A percentile compares a stretch with the other conserved stretches of the same genome.
Evolutionary conservation across 163 green algal genomes (phyloP).

Genomic region (Botryococcus braunii): DNA sequence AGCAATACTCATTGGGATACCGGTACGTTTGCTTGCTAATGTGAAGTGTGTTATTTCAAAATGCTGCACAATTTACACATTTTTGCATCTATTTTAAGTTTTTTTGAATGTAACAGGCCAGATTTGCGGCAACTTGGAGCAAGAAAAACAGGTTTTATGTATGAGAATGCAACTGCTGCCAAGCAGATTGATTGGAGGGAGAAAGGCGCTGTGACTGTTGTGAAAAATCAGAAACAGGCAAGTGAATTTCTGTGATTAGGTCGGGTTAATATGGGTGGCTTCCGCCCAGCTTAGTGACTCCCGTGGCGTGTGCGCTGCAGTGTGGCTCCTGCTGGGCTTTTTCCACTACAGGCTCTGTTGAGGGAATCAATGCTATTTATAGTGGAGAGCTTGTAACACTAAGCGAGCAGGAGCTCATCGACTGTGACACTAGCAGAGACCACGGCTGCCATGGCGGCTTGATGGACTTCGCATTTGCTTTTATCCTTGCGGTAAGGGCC

Average conservation of each 20-base stretch:
- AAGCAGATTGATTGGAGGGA: constrained; percentile 76
- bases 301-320: constrained; percentile 32
- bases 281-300: not conserved
- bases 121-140: constrained; percentile 2
- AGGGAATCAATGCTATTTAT: constrained; percentile 85
- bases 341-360: constrained; percentile 80
- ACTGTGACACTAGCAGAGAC: constrained; percentile 28
- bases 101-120: not conserved
- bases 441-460: constrained; percentile 77
- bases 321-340: constrained; percentile 90
- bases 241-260: not conserved
- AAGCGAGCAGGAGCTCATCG: constrained; percentile 82
- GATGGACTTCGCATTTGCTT: constrained; percentile 85
- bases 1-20: constrained; percentile 52
- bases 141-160: constrained; percentile 32
- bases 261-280: not conserved
- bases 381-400: constrained; percentile 78
- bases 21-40: not conserved
- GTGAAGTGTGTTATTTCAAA: not conserved
- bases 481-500: no score
- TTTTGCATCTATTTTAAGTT: not conserved
- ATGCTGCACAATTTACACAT: not conserved
- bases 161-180: constrained; percentile 38
- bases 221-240: constrained; percentile 87
- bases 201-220: constrained; percentile 67